A percentile compares a stretch with the other conserved stretches of the same genome.
These are phyloP conservation scores for Coemansia sp. DNA, from an alignment of 192 early-diverging fungal species.

Conservation along the genomic window DNA sequence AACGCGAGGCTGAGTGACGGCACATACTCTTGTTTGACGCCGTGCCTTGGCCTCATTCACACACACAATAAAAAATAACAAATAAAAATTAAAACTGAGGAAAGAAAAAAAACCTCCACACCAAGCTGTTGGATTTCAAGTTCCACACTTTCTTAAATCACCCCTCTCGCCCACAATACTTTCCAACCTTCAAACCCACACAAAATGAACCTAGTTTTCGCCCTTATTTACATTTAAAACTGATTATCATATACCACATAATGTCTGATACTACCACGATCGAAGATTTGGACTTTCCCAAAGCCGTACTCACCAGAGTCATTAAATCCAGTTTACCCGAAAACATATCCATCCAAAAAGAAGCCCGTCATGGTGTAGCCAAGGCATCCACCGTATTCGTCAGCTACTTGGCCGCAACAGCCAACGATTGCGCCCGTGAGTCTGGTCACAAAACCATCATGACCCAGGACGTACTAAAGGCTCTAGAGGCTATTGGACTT, in stretches of 20 bases:
- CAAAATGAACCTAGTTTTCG: background rate
- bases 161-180: background rate
- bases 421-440: slow-evolving; percentile 51
- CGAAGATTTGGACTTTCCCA: slow-evolving; percentile 51
- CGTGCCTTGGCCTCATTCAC: background rate
- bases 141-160: background rate
- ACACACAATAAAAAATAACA: background rate
- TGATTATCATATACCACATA: background rate
- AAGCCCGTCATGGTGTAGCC: slow-evolving; percentile 36
- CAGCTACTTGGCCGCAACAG: slow-evolving; percentile 49
- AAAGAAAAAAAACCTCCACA: background rate
- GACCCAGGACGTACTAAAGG: slow-evolving; percentile 41
- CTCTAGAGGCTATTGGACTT: slow-evolving; percentile 44
- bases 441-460: slow-evolving; percentile 48
- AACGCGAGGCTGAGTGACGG: slow-evolving; percentile 29
- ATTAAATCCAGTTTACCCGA: slow-evolving; percentile 47
- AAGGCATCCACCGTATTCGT: slow-evolving; percentile 46
- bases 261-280: slow-evolving; percentile 19
- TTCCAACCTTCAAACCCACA: background rate
- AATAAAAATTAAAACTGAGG: background rate
- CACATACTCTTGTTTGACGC: slow-evolving; percentile 6
- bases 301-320: slow-evolving; percentile 41
- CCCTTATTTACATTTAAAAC: background rate
- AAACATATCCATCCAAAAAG: slow-evolving; percentile 49
- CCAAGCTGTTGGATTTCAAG: no score